Evolutionary conservation across 192 early-diverging fungal species (phyloP), one percentile per base, ranked within the genome.

Genomic region (Lobosporangium transversale): DNA sequence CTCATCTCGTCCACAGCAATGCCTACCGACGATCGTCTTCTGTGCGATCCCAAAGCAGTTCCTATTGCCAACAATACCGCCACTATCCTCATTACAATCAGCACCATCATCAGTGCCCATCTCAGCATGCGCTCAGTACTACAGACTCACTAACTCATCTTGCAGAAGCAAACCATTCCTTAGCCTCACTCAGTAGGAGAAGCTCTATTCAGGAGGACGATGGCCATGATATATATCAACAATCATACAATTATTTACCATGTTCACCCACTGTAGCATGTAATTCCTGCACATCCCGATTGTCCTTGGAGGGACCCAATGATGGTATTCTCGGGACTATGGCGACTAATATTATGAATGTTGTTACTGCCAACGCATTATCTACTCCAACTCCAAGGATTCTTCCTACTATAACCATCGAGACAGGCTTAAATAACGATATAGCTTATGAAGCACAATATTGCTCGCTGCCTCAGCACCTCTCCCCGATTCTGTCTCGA

Each of bases 21-120:
- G 40, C 54, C 8, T 50, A 65, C 9, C 37, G 73, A n/a, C 53
- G 69, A 35, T 62, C 69, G 0, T 59, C 69, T 18, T 71, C 69
- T 8, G 29, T 58, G 0, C 69, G 69, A 6, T 71, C 69, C 2
- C 69, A 71, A 37, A 50, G 40, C 37, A 63, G 53, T 33, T 45
- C 47, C 4, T 49, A 44, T 29, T 53, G 51, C 26, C 65, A 47
- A 15, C 52, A 53, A 0, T 30, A 44, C 0, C 21, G 51, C 9
- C 53, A 48, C 21, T 47, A 44, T 2, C 60, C 52, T 33, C 57
- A 36, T 14, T 44, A 70, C 2, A 21, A 40, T 5, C 48, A 44
- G 27, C 65, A 59, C 1, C 36, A 59, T 43, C 58, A 48, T 1
- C 56, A 48, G 6, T 40, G 40, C 37, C 47, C 47, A 24, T 5